Evolutionary conservation across 2,329 filamentous ascomycete genomes (phyloP).

Genomic region (Epichloe coenophiala): DNA sequence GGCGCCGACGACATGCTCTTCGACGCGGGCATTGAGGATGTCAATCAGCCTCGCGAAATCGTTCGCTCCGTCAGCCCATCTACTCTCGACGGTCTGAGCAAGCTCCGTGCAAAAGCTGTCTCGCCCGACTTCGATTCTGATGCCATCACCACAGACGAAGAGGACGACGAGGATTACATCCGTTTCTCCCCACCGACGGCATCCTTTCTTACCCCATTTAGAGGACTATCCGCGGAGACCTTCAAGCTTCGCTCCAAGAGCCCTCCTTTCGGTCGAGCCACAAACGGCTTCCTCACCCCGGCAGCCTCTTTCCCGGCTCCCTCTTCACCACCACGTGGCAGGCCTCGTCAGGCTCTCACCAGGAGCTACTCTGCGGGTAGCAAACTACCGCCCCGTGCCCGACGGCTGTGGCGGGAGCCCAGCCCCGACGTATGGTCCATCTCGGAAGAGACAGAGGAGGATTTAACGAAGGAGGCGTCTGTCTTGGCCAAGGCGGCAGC

Average conservation of each 20-base stretch:
- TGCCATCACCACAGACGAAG: conserved; percentile 30
- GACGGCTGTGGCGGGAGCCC: conserved; percentile 39
- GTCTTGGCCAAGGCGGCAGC: conserved; percentile 20
- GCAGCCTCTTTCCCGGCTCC: conserved; percentile 6
- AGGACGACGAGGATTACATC: conserved; percentile 37
- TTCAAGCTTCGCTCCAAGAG: conserved; percentile 17
- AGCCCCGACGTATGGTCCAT: conserved; percentile 48
- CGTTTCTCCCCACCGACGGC: conserved; percentile 28
- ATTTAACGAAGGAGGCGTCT: conserved; percentile 30
- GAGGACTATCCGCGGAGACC: conserved; percentile 27
- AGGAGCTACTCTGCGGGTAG: conserved; percentile 3
- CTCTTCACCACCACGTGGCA: conserved; percentile 2
- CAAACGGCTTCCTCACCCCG: conserved; percentile 17
- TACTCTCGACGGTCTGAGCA: conserved; percentile 36
- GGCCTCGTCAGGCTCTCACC: conserved; percentile 2
- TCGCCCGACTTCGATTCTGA: conserved; percentile 27
- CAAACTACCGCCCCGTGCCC: conserved; percentile 22
- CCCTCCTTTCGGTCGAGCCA: conserved; percentile 17
- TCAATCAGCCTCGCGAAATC: conserved; percentile 28
- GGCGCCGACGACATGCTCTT: conserved; percentile 35
- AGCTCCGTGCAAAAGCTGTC: conserved; percentile 20
- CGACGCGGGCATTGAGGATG: conserved; percentile 44
- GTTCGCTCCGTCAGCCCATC: conserved; percentile 45
- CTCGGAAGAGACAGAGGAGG: conserved; percentile 44
- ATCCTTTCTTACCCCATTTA: conserved; percentile 27